Conservation (phyloP, 345 rosid species). For the Eucalyptus polyanthemos region DNA sequence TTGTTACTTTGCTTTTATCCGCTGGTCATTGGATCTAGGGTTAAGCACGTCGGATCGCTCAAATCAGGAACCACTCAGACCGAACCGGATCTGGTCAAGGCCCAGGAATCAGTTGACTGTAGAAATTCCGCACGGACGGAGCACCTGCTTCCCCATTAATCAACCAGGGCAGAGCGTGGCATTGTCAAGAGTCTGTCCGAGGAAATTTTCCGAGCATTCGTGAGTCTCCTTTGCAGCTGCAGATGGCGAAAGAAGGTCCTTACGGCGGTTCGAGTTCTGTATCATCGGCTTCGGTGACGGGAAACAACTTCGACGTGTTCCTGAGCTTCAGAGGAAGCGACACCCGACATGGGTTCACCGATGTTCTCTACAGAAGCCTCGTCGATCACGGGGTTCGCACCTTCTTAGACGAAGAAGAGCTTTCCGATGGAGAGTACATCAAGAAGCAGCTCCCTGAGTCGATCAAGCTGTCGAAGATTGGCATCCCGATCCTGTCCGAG, state of each 20-base stretch:
- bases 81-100: fast-evolving
- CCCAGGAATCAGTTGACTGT: fast-evolving
- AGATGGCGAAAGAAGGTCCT: not conserved
- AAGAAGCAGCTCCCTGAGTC: too few species aligned
- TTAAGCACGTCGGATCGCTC: fast-evolving
- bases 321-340: not conserved
- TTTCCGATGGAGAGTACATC: too few species aligned
- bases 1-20: too few species aligned
- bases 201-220: not conserved
- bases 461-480: too few species aligned
- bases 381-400: too few species aligned
- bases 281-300: not conserved
- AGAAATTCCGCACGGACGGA: too few species aligned
- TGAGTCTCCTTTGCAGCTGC: not conserved
- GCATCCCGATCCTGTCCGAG: too few species aligned
- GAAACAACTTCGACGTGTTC: not conserved
- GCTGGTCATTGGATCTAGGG: too few species aligned
- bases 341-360: not conserved
- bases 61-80: too few species aligned
- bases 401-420: too few species aligned
- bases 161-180: not conserved
- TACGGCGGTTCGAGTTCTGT: not conserved
- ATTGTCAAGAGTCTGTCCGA: not conserved
- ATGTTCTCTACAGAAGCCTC: not conserved
- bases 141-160: not conserved